These are phyloP conservation scores for Exophiala lecanii-corni DNA, from an alignment of 2,329 filamentous ascomycete genomes.

Conservation along the genomic window DNA sequence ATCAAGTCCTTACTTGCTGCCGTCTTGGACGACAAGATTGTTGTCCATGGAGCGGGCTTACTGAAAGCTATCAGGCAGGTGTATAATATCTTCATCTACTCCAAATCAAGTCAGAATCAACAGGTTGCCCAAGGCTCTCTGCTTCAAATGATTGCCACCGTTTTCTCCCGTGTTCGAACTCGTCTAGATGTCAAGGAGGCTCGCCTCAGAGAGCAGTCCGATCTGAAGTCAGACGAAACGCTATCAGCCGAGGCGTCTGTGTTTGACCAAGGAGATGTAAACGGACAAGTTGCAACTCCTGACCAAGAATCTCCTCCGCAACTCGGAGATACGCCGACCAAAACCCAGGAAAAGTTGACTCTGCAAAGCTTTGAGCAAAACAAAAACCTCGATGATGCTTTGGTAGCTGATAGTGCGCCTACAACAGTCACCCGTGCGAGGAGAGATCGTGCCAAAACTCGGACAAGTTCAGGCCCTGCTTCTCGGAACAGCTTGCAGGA, in stretches of 20 bases:
- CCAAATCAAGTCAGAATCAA: constrained; percentile 89
- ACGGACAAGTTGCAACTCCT: constrained; percentile 26
- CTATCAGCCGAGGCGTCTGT: constrained; percentile 18
- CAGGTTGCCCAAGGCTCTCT: constrained; percentile 94
- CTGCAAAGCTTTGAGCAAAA: constrained; percentile 65
- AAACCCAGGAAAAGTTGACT: constrained; percentile 54
- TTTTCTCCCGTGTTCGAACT: constrained; percentile 89
- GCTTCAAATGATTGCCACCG: constrained; percentile 97
- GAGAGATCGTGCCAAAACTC: constrained; percentile 39
- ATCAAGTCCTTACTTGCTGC: constrained; percentile 94
- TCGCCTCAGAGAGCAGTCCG: constrained; percentile 47
- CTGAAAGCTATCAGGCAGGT: constrained; percentile 96
- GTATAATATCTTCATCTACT: constrained; percentile 97
- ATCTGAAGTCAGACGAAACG: constrained; percentile 29
- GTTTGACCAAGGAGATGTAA: constrained; percentile 31
- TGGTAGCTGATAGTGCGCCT: constrained; percentile 62
- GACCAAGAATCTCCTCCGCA: constrained; percentile 41
- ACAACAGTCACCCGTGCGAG: constrained; percentile 62
- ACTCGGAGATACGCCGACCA: constrained; percentile 40
- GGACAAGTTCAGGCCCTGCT: constrained; percentile 41
- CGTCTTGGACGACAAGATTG: constrained; percentile 96
- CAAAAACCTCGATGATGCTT: constrained; percentile 61
- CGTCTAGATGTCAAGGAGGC: constrained; percentile 83
- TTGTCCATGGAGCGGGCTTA: constrained; percentile 92
- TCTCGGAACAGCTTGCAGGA: constrained; percentile 32